Evolutionary conservation across 176 grass and related monocot genomes (phyloP).

Genomic region (Hordeum marinum): DNA sequence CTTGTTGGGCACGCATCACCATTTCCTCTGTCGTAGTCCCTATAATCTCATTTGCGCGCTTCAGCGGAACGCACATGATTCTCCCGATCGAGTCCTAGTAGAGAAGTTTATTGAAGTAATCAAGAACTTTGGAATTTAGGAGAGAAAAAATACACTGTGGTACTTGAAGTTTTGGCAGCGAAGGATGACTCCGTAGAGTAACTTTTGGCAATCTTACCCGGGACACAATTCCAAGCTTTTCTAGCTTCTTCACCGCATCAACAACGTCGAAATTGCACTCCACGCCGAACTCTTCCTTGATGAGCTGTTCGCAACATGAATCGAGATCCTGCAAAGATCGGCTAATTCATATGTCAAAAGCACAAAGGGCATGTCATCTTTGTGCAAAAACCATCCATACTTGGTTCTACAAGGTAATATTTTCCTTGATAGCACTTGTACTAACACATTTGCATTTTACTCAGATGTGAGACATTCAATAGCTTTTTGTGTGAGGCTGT

Average conservation of each 20-base stretch:
- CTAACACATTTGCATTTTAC: neutral
- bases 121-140: neutral
- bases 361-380: neutral
- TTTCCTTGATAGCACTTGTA: neutral
- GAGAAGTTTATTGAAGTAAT: neutral
- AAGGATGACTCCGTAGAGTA: neutral
- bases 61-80: constrained; percentile 64
- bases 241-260: constrained; percentile 83
- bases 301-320: constrained; percentile 69
- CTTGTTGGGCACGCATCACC: constrained; percentile 60
- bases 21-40: constrained; percentile 89
- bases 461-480: neutral
- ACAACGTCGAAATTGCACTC: constrained; percentile 85
- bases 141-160: neutral
- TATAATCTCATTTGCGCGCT: constrained; percentile 86
- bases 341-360: neutral
- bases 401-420: neutral
- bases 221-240: constrained; percentile 88
- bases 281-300: constrained; percentile 68
- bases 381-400: neutral
- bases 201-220: constrained; percentile 52
- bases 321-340: constrained; percentile 67
- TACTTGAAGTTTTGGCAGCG: neutral
- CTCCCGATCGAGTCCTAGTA: constrained; percentile 69
- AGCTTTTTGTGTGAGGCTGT: neutral